Evolutionary conservation across 352 stramenopile genomes (phyloP).

Genomic region (Globisporangium middletonii): DNA sequence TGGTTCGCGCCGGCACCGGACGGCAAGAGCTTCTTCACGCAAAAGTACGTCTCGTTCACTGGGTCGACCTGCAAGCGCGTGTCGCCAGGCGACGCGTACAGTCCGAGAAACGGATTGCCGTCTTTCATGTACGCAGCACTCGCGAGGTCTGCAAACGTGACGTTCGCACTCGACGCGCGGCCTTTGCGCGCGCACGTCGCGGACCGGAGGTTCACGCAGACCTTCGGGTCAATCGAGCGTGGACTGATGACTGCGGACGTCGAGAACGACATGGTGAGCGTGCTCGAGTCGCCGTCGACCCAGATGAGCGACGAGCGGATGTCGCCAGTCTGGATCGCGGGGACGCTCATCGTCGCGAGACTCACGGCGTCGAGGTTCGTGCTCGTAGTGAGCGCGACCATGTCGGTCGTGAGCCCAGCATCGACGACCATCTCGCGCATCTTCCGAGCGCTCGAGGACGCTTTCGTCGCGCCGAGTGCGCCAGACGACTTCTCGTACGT

Average conservation of each 20-base stretch:
- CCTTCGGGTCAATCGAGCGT: slow-evolving; percentile 52
- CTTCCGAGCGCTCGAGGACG: slow-evolving; percentile 13
- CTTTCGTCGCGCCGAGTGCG: slow-evolving; percentile 23
- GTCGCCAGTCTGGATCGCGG: slow-evolving; percentile 27
- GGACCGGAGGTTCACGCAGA: slow-evolving; percentile 65
- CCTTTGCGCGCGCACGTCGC: slow-evolving; percentile 45
- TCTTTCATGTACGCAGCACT: slow-evolving; percentile 60
- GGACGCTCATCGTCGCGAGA: slow-evolving; percentile 57
- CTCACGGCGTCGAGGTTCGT: slow-evolving; percentile 38
- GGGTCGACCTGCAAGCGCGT: slow-evolving; percentile 37
- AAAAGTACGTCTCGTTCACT: slow-evolving; percentile 74
- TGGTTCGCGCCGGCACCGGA: slow-evolving; percentile 47
- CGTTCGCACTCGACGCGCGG: slow-evolving; percentile 30
- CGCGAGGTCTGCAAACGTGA: slow-evolving; percentile 34
- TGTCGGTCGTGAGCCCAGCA: slow-evolving; percentile 18
- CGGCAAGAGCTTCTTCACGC: slow-evolving; percentile 57
- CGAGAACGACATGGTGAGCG: slow-evolving; percentile 70
- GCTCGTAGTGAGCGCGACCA: slow-evolving; percentile 9
- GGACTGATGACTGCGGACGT: slow-evolving; percentile 66
- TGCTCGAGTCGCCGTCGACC: slow-evolving; percentile 60
- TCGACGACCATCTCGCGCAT: slow-evolving; percentile 41
- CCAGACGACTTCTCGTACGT: slow-evolving; percentile 48
- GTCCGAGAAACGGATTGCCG: slow-evolving; percentile 70
- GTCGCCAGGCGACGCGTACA: slow-evolving; percentile 55
- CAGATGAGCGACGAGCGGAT: slow-evolving; percentile 73